Evolutionary conservation across 345 rosid genomes (phyloP).

Genomic region (Eucalyptus marginata): DNA sequence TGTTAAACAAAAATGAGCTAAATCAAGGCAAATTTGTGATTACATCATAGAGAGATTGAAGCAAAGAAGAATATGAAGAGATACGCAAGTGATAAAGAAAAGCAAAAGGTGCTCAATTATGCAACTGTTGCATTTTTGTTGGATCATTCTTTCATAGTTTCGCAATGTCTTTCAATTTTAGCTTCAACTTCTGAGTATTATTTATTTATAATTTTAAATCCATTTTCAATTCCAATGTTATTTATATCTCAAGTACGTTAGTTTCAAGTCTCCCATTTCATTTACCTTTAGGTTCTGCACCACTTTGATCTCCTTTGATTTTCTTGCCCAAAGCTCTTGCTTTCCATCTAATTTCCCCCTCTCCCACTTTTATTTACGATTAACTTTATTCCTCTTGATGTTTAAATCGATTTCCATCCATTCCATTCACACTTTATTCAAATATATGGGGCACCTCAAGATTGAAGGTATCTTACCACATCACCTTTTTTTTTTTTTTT

Average conservation of each 20-base stretch:
- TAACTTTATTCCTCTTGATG: background rate
- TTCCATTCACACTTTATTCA: background rate
- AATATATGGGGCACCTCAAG: background rate
- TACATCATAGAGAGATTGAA: no score
- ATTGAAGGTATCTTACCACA: background rate
- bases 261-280: slow-evolving; percentile 25
- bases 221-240: no score
- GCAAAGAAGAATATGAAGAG: no score
- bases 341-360: no score
- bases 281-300: background rate
- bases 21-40: background rate
- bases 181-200: no score
- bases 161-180: no score
- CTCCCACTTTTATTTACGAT: background rate
- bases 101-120: background rate
- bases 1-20: no score
- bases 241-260: slow-evolving; percentile 19
- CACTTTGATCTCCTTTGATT: background rate
- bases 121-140: background rate
- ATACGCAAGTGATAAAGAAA: no score
- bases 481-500: background rate
- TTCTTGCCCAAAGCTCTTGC: no score
- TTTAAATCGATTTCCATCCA: background rate
- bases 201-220: no score
- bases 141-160: no score